phyloP scores from a whole-genome alignment of 306 rosid genomes.

The Acmispon strigosus region DNA sequence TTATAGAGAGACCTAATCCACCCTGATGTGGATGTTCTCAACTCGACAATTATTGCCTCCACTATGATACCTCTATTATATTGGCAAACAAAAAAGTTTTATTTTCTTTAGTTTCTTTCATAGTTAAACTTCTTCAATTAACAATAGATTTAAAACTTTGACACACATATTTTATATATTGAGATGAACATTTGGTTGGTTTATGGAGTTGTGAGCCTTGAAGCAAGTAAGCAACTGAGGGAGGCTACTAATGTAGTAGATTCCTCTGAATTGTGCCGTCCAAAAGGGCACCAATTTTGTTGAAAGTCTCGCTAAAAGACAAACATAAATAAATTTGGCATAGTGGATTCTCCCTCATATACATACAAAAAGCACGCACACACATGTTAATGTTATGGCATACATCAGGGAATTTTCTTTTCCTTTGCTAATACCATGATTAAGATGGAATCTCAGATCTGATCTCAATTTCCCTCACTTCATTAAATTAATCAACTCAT shows the following conservation, averaged over 20 bases:
- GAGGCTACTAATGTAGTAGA: conserved; percentile 21
- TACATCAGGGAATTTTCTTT: not conserved
- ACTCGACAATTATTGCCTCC: too few relatives aligned
- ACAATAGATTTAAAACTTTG: not conserved
- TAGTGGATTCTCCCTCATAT: not conserved
- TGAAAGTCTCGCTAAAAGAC: not conserved
- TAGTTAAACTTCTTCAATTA: too few relatives aligned
- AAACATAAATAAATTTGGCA: not conserved
- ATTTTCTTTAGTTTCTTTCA: too few relatives aligned
- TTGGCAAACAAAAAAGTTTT: too few relatives aligned
- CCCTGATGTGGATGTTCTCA: too few relatives aligned
- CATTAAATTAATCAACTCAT: not conserved
- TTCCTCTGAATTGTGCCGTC: conserved; percentile 32
- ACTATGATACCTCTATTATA: too few relatives aligned
- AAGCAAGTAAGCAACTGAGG: conserved; percentile 37
- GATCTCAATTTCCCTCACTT: not conserved
- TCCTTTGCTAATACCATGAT: not conserved
- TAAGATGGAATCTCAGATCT: not conserved
- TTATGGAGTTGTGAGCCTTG: not conserved
- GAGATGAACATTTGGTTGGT: too few relatives aligned
- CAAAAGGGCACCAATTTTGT: conserved; percentile 8
- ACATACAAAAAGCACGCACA: not conserved
- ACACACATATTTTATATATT: too few relatives aligned
- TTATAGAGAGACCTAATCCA: too few relatives aligned
- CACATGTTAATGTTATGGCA: conserved; percentile 7